Base-by-base conservation (phyloP, 306 rosid species). In the Quercus alba region DNA sequence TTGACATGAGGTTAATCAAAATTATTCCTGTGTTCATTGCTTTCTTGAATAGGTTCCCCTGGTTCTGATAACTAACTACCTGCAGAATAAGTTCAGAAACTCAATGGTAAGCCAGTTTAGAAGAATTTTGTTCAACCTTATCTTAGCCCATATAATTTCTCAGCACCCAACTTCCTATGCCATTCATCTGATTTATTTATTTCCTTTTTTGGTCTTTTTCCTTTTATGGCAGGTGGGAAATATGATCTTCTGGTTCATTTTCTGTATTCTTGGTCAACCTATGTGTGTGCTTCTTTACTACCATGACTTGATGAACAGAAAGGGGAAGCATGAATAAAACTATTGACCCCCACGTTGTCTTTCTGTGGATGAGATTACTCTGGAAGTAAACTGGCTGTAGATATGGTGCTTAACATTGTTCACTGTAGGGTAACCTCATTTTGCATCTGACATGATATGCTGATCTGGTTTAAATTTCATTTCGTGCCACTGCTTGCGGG, bases 231-330 rank as follows among this genome's bases (percentile, higher is more conserved):
- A 96, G 99, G 97, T 90, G 66, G 99, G 99, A 68, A 96, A 96
- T 74, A 96, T 93, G 93, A 83, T 90, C 72, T 93, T 96, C 83
- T 96, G 99, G 99, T 91, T 92, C 91, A 74, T 86, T 75, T 96
- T 96, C 82, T 23, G 97, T 78, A 93, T 96, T 61, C 88, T 96
- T 56, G 99, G 99, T 20, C 99, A 96, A 85, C 99, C 98, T n/a
- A 93, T 91, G 98, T 89, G 94, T 19, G 81, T 96, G 62, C 93
- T 96, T 74, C 84, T 96, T 8, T 96, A 96, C 74, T 96, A 96
- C 84, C 99, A 96, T 25, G 99, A 96, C 84, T 77, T 91, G 92
- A 86, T 96, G 97, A 96, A 89, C 81, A 83, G 93, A 25, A 86
- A 90, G 68, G 89, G 80, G 72, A 76, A 80, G 77, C 56, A 71